Base-by-base conservation (phyloP, 495 filamentous ascomycete species). In the Apodospora peruviana region DNA sequence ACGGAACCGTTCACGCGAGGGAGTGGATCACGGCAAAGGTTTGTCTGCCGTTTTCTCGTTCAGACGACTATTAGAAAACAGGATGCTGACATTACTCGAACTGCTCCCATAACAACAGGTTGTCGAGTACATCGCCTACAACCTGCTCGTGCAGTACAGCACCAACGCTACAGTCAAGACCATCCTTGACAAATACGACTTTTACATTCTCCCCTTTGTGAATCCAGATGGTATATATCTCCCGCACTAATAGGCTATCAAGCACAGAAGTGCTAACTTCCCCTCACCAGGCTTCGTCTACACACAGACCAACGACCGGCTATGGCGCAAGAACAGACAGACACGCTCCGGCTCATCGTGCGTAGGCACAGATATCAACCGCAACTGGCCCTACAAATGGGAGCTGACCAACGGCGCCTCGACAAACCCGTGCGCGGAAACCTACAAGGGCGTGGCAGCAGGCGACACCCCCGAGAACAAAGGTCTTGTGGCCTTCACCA, bases 241-340 rank as follows among this genome's bases (percentile, higher is more conserved):
- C 2, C 3, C 10, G 7, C 3, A 2, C 27, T 21, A 29, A n/a
- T 12, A 14, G 44, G 25, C 21, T 23, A 18, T 47, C 43, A 47
- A 20, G 36, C 46, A 42, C 20, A 10, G 9, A 17, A 2, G n/a
- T 40, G 4, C 43, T 34, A 27, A 55, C 39, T 1, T 9, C n/a
- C n/a, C n/a, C n/a, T n/a, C n/a, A n/a, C 3, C 38, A 76, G 73
- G 76, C 47, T 85, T 85, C 58, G 70, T 80, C 24, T 85, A 79
- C 68, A 77, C 78, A 0, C 81, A 85, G 50, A 75, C 75, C 20
- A 75, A 44, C 19, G 63, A 80, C 51, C 74, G 81, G 7, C 66
- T 84, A 16, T 85, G 81, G 81, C 74, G 81, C 56, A 85, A 85
- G 64, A 85, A 84, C 68, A 69, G 81, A 0, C 75, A 79, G 38